Conservation (phyloP, 139 green algal species). For the Eudorina sp. region DNA sequence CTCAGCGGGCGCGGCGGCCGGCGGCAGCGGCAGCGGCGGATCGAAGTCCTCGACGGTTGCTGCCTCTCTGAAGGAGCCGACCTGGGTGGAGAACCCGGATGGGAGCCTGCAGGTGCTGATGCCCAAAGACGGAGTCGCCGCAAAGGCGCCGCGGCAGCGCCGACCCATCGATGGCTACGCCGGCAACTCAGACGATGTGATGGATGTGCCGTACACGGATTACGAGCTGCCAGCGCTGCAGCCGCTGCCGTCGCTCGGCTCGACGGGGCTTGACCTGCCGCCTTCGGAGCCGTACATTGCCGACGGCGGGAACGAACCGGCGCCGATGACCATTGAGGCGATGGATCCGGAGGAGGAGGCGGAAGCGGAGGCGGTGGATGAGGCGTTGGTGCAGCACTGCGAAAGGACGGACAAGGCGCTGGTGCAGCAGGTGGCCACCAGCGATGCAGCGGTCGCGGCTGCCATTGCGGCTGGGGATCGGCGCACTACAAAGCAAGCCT, state of each 20-base stretch:
- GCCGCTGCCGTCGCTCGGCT: neutral
- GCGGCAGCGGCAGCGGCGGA: neutral
- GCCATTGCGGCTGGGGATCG: neutral
- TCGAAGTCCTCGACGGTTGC: slow-evolving; percentile 13
- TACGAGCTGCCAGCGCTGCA: neutral
- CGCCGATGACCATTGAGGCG: neutral
- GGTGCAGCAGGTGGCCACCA: neutral
- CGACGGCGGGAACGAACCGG: neutral
- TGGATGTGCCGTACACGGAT: slow-evolving; percentile 17
- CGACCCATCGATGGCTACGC: neutral
- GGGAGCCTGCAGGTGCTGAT: slow-evolving; percentile 39
- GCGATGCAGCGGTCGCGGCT: neutral
- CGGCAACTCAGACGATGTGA: neutral
- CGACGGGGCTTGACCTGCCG: neutral
- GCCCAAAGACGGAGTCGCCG: neutral
- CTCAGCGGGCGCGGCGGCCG: no score
- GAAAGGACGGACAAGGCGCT: neutral
- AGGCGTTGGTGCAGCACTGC: neutral
- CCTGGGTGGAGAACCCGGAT: slow-evolving; percentile 49
- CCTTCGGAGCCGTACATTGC: neutral
- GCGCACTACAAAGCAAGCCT: no score
- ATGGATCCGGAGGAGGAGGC: neutral
- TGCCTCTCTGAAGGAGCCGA: neutral
- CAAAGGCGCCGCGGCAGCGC: neutral
- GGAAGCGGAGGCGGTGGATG: neutral